These are phyloP conservation scores for Rhododendron molle DNA, from an alignment of 148 eudicot species.

Conservation along the genomic window DNA sequence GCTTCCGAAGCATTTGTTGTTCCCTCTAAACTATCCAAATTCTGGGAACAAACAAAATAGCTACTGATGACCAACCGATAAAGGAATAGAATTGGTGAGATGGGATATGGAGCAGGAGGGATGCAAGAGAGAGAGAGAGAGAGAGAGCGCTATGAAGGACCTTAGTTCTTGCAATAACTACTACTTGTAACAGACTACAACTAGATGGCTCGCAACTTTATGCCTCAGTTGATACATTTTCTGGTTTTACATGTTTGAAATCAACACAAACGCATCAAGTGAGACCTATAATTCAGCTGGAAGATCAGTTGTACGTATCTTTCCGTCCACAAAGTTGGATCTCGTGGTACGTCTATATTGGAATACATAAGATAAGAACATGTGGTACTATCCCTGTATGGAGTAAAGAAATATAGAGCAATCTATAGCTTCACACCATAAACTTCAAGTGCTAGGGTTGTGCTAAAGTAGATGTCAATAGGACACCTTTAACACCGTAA, in stretches of 20 bases:
- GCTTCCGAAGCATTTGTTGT: constrained; percentile 23
- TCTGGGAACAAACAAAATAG: constrained; percentile 38
- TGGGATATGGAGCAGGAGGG: neutral
- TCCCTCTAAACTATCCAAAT: constrained; percentile 36
- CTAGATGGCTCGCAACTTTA: neutral
- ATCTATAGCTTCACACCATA: neutral
- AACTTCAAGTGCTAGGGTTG: neutral
- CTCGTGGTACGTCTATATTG: neutral
- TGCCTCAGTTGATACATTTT: neutral
- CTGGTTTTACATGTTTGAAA: neutral
- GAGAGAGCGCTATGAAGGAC: neutral
- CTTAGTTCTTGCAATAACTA: neutral
- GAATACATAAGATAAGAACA: neutral
- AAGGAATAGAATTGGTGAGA: neutral
- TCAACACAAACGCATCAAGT: neutral
- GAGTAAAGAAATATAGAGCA: neutral
- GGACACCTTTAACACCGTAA: neutral
- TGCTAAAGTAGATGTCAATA: neutral
- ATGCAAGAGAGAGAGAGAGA: neutral
- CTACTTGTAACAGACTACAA: neutral
- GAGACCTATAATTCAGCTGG: neutral
- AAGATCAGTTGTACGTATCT: neutral
- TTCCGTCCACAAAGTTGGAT: neutral
- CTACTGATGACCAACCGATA: neutral
- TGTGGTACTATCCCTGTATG: neutral